A percentile compares a stretch with the other conserved stretches of the same genome.
These are phyloP conservation scores for Rhododendron henanense DNA, from an alignment of 148 eudicot species.

Conservation along the genomic window DNA sequence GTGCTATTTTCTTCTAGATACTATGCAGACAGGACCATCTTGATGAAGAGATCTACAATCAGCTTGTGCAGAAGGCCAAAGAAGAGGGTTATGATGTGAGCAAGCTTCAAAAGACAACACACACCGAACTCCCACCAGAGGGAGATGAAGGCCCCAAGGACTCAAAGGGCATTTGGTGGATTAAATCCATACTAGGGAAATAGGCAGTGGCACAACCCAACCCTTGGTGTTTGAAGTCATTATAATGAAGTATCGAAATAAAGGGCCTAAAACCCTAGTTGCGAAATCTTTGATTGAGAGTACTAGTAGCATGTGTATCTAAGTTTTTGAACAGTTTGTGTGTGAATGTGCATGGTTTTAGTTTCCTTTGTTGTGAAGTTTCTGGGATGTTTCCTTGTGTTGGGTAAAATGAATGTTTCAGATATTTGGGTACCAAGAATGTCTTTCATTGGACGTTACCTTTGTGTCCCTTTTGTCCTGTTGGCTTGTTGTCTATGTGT, in stretches of 20 bases:
- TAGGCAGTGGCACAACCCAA: slow-evolving; percentile 11
- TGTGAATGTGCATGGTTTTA: background rate
- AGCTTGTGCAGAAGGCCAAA: slow-evolving; percentile 61
- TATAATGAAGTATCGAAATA: background rate
- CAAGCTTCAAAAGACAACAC: slow-evolving; percentile 79
- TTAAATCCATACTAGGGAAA: slow-evolving; percentile 68
- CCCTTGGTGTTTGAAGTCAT: background rate
- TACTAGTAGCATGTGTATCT: background rate
- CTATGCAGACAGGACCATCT: slow-evolving; percentile 49
- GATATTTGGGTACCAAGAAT: background rate
- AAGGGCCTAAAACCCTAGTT: background rate
- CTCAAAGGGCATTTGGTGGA: slow-evolving; percentile 88
- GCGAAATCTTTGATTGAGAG: background rate
- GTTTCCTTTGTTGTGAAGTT: background rate
- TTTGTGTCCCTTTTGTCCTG: background rate
- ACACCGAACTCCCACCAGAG: slow-evolving; percentile 64
- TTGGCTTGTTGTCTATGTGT: background rate
- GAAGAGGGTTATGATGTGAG: slow-evolving; percentile 84
- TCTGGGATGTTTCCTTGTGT: background rate
- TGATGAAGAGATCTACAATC: slow-evolving; percentile 62
- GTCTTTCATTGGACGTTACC: background rate
- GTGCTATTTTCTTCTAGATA: slow-evolving; percentile 39
- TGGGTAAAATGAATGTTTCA: background rate
- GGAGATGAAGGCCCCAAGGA: slow-evolving; percentile 54
- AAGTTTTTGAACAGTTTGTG: background rate